Percentiles rank a stretch among this genome's conserved stretches.
phyloP scores from a whole-genome alignment of 768 basidiomycete species.

The Amyloporia xantha region DNA sequence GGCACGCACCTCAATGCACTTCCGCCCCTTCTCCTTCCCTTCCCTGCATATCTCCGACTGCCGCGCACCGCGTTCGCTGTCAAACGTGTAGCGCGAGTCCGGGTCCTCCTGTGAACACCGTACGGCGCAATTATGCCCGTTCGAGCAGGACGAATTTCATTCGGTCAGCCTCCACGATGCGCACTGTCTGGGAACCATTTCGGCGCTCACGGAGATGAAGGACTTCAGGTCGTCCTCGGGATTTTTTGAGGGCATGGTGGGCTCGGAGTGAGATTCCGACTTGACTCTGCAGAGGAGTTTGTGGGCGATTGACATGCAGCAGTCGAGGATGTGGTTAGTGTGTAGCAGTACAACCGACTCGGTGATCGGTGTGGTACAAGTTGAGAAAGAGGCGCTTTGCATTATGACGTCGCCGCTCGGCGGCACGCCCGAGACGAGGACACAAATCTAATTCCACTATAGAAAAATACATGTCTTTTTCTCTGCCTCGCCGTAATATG shows the following conservation, averaged over 20 bases:
- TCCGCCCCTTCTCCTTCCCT: conserved; percentile 31
- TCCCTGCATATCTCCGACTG: conserved; percentile 55
- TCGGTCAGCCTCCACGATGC: no score
- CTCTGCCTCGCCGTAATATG: no score
- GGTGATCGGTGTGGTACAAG: no score
- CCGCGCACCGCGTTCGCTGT: conserved; percentile 51
- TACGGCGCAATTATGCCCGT: not conserved
- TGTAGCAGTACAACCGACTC: not conserved
- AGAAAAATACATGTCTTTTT: no score
- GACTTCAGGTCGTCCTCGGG: conserved; percentile 30
- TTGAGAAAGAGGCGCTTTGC: no score
- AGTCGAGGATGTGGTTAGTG: not conserved
- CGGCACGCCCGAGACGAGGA: no score
- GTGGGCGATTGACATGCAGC: conserved; percentile 19
- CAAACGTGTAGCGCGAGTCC: conserved; percentile 50
- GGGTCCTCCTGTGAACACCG: conserved; percentile 37
- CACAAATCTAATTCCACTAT: no score
- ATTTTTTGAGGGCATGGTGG: conserved; percentile 10
- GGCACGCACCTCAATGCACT: conserved; percentile 50
- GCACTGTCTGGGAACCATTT: not conserved
- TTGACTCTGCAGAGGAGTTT: conserved; percentile 17
- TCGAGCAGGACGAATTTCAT: not conserved
- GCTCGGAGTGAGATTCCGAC: conserved; percentile 3
- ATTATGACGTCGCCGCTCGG: no score
- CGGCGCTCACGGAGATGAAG: conserved; percentile 28